Evolutionary conservation across 805 yeast genomes (phyloP).

Genomic region (Metschnikowia noctiluminum): DNA sequence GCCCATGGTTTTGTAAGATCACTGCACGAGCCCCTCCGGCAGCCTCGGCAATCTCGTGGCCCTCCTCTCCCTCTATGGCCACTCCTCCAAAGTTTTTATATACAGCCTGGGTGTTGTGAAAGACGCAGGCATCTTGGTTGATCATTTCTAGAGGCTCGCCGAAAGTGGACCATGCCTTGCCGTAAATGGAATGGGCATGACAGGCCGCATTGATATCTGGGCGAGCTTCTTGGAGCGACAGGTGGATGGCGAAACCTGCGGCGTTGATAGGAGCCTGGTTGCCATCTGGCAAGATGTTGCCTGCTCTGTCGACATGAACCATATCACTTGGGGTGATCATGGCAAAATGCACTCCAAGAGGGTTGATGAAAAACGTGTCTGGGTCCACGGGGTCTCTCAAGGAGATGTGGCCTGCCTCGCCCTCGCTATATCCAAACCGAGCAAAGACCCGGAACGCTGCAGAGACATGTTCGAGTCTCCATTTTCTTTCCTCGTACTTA

Average conservation of each 20-base stretch:
- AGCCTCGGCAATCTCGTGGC: slow-evolving; percentile 9
- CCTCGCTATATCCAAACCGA: slow-evolving; percentile 11
- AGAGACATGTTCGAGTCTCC: slow-evolving; percentile 8
- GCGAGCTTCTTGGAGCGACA: slow-evolving; percentile 7
- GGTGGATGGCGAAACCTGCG: slow-evolving; percentile 14
- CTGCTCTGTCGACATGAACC: slow-evolving; percentile 7
- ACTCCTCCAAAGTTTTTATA: slow-evolving; percentile 12
- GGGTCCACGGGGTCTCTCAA: slow-evolving; percentile 15
- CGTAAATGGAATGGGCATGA: slow-evolving; percentile 12
- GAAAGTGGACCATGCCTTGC: slow-evolving; percentile 9
- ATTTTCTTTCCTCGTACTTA: slow-evolving; percentile 5
- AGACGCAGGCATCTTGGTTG: slow-evolving; percentile 11
- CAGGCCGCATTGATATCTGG: slow-evolving; percentile 14
- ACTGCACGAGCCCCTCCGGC: slow-evolving; percentile 6
- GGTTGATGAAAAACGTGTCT: slow-evolving; percentile 12
- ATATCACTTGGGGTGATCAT: slow-evolving; percentile 10
- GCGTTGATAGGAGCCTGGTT: slow-evolving; percentile 12
- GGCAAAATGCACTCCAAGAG: slow-evolving; percentile 12
- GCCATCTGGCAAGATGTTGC: slow-evolving; percentile 11
- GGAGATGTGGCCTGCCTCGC: slow-evolving; percentile 13
- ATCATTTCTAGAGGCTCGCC: slow-evolving; percentile 12
- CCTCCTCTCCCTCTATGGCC: slow-evolving; percentile 12
- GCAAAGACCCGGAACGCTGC: slow-evolving; percentile 13
- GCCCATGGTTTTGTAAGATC: slow-evolving; percentile 14
- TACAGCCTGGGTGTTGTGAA: slow-evolving; percentile 9